Evolutionary conservation across 2,329 filamentous ascomycete genomes (phyloP).

Genomic region (Capronia coronata): DNA sequence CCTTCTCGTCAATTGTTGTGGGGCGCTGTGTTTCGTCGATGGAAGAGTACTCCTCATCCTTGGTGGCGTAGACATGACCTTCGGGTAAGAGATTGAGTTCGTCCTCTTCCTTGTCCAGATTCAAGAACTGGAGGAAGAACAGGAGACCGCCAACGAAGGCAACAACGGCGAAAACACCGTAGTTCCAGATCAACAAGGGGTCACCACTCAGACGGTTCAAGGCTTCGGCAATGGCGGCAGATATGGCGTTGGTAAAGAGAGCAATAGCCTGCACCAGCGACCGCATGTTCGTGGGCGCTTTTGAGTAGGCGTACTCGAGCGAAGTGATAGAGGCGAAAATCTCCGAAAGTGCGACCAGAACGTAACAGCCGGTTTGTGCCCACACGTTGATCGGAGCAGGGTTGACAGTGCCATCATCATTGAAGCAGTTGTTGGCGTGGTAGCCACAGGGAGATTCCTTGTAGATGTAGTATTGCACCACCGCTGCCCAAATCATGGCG

Average conservation of each 20-base stretch:
- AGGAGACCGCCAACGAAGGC: slow-evolving; percentile 55
- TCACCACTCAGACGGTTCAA: slow-evolving; percentile 57
- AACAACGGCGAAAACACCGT: slow-evolving; percentile 56
- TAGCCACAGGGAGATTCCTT: slow-evolving; percentile 49
- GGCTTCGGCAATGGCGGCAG: slow-evolving; percentile 64
- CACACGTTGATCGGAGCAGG: slow-evolving; percentile 33
- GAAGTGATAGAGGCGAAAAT: slow-evolving; percentile 62
- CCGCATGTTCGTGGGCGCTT: slow-evolving; percentile 71
- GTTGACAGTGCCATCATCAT: slow-evolving; percentile 28
- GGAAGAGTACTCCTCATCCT: slow-evolving; percentile 6
- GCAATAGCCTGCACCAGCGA: slow-evolving; percentile 63
- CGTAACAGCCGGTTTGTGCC: slow-evolving; percentile 45
- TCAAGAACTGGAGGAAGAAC: slow-evolving; percentile 63
- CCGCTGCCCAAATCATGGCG: slow-evolving; percentile 51
- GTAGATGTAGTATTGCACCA: slow-evolving; percentile 56
- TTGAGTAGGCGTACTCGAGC: slow-evolving; percentile 67
- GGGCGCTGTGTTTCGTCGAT: neutral
- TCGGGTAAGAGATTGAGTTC: slow-evolving; percentile 47
- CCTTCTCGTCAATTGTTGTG: neutral
- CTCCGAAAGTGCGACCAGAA: slow-evolving; percentile 50
- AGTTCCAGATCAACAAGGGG: slow-evolving; percentile 66
- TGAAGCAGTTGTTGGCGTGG: slow-evolving; percentile 36
- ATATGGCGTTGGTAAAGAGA: slow-evolving; percentile 65
- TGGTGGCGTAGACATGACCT: slow-evolving; percentile 16
- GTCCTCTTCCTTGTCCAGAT: slow-evolving; percentile 62